These are phyloP conservation scores for Globisporangium alternatum DNA, from an alignment of 352 stramenopile species.

Conservation along the genomic window DNA sequence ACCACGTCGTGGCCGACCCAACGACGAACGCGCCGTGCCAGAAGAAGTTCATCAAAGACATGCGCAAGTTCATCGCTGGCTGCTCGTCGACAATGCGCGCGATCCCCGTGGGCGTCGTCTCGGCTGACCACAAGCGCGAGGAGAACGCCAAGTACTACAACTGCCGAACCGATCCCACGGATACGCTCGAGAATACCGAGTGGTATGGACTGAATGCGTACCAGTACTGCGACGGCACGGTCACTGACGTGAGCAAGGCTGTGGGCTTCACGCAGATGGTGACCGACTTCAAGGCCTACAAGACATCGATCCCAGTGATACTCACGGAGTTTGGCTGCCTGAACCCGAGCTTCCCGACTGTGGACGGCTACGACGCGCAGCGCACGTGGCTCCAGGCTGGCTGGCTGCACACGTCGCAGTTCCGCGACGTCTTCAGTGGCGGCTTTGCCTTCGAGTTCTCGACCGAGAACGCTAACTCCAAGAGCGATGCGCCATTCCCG, in stretches of 20 bases:
- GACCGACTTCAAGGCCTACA: slow-evolving; percentile 50
- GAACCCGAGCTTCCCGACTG: slow-evolving; percentile 49
- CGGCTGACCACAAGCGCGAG: slow-evolving; percentile 49
- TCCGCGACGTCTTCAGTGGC: slow-evolving; percentile 55
- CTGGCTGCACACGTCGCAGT: slow-evolving; percentile 45
- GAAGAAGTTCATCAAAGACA: slow-evolving; percentile 88
- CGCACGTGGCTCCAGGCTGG: slow-evolving; percentile 58
- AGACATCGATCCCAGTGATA: slow-evolving; percentile 73
- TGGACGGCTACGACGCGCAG: slow-evolving; percentile 57
- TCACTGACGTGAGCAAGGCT: slow-evolving; percentile 31
- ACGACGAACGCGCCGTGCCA: slow-evolving; percentile 74
- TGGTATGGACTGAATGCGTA: slow-evolving; percentile 90
- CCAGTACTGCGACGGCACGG: slow-evolving; percentile 59
- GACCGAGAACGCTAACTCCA: slow-evolving; percentile 71
- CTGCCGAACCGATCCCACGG: slow-evolving; percentile 63
- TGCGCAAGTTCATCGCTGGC: slow-evolving; percentile 58
- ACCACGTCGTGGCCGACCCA: slow-evolving; percentile 42
- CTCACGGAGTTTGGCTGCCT: slow-evolving; percentile 84
- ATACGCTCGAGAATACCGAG: slow-evolving; percentile 74
- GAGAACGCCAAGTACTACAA: slow-evolving; percentile 84
- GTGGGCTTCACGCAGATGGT: slow-evolving; percentile 59
- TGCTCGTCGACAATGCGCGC: slow-evolving; percentile 52
- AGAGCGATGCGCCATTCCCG: slow-evolving; percentile 42
- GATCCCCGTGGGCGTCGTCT: slow-evolving; percentile 81
- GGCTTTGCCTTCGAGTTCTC: slow-evolving; percentile 85